Conservation (phyloP, 805 yeast species). For the Starmerella roubikii region DNA sequence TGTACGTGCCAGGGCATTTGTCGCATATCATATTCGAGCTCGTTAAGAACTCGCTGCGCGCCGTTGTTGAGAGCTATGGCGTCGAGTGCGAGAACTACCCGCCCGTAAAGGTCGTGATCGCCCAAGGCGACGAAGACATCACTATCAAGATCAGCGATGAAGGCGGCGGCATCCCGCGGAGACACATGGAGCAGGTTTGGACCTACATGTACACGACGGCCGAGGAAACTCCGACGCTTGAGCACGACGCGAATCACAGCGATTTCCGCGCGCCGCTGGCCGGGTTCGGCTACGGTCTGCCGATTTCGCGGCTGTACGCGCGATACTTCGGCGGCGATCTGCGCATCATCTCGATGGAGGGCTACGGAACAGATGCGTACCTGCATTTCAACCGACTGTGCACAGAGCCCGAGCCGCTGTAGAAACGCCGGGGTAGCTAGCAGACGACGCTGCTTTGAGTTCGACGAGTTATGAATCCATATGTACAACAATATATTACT, state of each 20-base stretch:
- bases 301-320: slow-evolving; percentile 73
- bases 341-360: slow-evolving; percentile 80
- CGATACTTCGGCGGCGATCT: slow-evolving; percentile 86
- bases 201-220: slow-evolving; percentile 85
- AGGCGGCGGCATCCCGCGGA: slow-evolving; percentile 85
- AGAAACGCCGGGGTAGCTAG: neutral
- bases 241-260: slow-evolving; percentile 42
- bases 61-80: slow-evolving; percentile 72
- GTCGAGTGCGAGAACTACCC: slow-evolving; percentile 60
- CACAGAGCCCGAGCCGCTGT: slow-evolving; percentile 57
- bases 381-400: slow-evolving; percentile 70
- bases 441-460: no score
- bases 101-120: slow-evolving; percentile 72
- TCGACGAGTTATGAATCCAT: no score
- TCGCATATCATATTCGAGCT: slow-evolving; percentile 86
- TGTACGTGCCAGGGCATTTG: slow-evolving; percentile 88
- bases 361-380: slow-evolving; percentile 87
- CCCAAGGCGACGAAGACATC: slow-evolving; percentile 81
- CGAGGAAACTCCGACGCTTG: slow-evolving; percentile 51
- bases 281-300: slow-evolving; percentile 85
- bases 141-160: slow-evolving; percentile 84
- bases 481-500: no score
- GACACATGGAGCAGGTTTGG: slow-evolving; percentile 77
- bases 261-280: slow-evolving; percentile 86
- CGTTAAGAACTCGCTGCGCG: slow-evolving; percentile 71